Evolutionary conservation across 129 eudicot species (phyloP), one percentile per base, ranked within the genome.

Genomic region (Saussurea involucrata): DNA sequence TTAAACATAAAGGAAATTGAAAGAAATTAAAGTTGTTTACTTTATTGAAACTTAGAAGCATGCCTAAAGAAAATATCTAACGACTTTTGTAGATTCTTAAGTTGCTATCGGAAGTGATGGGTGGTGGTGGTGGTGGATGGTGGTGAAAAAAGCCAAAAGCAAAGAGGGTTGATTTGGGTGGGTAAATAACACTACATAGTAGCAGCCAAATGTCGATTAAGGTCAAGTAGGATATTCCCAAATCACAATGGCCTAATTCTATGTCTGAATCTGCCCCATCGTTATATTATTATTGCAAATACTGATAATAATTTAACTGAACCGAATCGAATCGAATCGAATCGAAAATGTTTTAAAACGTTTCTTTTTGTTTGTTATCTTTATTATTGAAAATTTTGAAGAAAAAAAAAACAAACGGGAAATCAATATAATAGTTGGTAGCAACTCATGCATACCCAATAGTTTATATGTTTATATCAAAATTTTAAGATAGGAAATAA

Each of bases 181-280:
- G 79, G 79, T 80, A 73, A 80, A 80, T 73, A 80, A 67, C 34
- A 73, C 64, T 55, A 20, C 64, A 49, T 33, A 80, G 70, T 80
- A 80, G 58, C 70, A 80, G 69, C 84, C 84, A 80, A 80, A 80
- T 32, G 63, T 13, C 61, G 24, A 67, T 34, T 66, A 66, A 80
- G 63, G 84, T 80, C 74, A 66, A 73, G 69, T 29, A 80, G 79
- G 61, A 66, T 80, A 61, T 66, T 80, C 37, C 79, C 84, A 80
- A 53, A 34, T 66, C 24, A 53, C 24, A 55, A 24, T 36, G 27
- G 63, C 46, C 70, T 29, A 55, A 57, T 7, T 9, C 68, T 32
- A 31, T 72, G 68, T 80, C 79, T 55, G 21, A 42, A 65, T 64
- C 28, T 64, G 61, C 28, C 37, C 60, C 20, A n/a, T 53, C 22